Evolutionary conservation across 768 basidiomycete species (phyloP), one percentile per base, ranked within the genome.

Genomic region (Podaxis mareebaensis): DNA sequence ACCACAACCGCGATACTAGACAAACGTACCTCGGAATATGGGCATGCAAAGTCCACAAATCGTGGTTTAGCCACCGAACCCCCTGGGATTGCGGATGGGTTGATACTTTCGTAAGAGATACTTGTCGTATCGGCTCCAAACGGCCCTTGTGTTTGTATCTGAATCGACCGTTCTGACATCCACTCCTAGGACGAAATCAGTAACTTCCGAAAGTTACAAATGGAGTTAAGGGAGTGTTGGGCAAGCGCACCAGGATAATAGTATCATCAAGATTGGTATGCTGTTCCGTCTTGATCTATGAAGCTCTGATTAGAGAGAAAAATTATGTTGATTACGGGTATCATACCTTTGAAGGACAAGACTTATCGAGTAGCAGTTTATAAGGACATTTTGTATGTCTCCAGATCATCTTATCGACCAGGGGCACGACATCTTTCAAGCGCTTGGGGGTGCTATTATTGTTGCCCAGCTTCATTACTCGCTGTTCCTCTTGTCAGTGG

Each of bases 331-430:
- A 54, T 30, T 49, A 11, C 53, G 38, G 8, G 40, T 46, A 61
- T 63, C 66, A 40, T 63, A 88, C 92, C 80, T 95, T 95, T 4
- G 91, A 90, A 3, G 91, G 89, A 69, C 95, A 96, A n/a, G 80
- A 72, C 28, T 80, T 73, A 63, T 89, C 81, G 30, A 87, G 75
- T 36, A 94, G 68, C n/a, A 81, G 78, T 61, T 84, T 82, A 68
- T 93, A 94, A 13, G 82, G 82, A 67, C 90, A 92, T 67, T 85
- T 0, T 75, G 79, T 73, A 67, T 95, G 91, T 38, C 85, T 81
- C 79, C 83, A 82, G 10, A 92, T 74, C 73, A 94, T 69, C 62
- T 83, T 83, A 64, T 89, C 86, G 3, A 91, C 68, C 1, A 88
- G 65, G 2, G 73, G 70, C 1, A 94, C 69, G 6, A 81, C 73